Conservation (phyloP, 192 early-diverging fungal genomes). For the Spizellomyces punctatus region DNA sequence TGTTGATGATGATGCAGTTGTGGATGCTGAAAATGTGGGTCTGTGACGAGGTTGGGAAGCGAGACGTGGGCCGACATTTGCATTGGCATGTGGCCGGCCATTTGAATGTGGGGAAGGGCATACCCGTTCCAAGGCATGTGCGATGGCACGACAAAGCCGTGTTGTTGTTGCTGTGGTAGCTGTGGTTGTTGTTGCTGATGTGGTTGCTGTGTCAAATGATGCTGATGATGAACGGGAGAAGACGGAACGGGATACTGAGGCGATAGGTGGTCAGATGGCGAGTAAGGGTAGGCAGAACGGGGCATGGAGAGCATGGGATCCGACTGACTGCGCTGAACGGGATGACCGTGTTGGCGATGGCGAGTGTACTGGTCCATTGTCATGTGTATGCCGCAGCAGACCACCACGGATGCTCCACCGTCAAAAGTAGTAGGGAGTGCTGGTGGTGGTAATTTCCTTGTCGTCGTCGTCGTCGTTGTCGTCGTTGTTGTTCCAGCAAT, state of each 20-base stretch:
- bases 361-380: constrained; percentile 15
- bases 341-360: constrained; percentile 18
- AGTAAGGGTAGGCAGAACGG: constrained; percentile 27
- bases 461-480: neutral
- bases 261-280: constrained; percentile 18
- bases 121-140: no score
- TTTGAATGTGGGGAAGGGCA: no score
- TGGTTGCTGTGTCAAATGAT: no score
- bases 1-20: constrained; percentile 7
- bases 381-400: constrained; percentile 21
- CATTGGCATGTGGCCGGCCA: no score
- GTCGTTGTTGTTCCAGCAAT: neutral
- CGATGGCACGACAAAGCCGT: no score
- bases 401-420: neutral
- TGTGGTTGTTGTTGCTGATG: no score
- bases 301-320: constrained; percentile 36
- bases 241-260: constrained; percentile 12
- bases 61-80: no score
- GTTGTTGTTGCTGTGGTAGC: no score
- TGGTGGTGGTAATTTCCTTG: neutral
- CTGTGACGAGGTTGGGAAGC: neutral
- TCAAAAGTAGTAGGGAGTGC: neutral
- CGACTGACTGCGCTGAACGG: constrained; percentile 21
- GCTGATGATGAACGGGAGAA: no score
- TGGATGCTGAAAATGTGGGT: constrained; percentile 9